Conservation (phyloP, 2,329 filamentous ascomycete species). For the Trichoderma aggressivum region DNA sequence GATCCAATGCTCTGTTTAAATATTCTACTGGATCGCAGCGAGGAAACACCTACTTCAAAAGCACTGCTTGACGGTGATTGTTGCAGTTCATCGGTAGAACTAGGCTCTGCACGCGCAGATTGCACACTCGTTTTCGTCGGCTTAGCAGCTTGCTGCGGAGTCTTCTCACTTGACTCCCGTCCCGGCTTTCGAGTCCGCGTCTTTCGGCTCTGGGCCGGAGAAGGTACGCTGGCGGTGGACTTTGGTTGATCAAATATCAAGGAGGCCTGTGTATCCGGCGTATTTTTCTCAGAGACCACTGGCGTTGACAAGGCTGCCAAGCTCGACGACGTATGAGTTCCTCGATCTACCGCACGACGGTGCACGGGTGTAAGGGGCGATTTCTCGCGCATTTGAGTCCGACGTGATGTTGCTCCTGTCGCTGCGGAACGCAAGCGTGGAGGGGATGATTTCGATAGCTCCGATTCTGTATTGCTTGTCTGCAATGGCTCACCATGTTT, state of each 20-base stretch:
- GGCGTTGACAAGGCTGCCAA: slow-evolving; percentile 44
- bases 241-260: slow-evolving; percentile 23
- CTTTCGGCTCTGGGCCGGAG: slow-evolving; percentile 24
- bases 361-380: slow-evolving; percentile 26
- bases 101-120: slow-evolving; percentile 34
- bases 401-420: background rate
- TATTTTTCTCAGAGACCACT: slow-evolving; percentile 34
- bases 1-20: slow-evolving; percentile 29
- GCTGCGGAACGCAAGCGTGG: background rate
- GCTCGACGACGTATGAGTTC: slow-evolving; percentile 33
- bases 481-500: background rate
- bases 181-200: slow-evolving; percentile 22
- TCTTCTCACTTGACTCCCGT: slow-evolving; percentile 26
- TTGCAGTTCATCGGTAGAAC: slow-evolving; percentile 49
- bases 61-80: slow-evolving; percentile 37
- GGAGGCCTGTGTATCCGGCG: slow-evolving; percentile 36
- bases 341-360: slow-evolving; percentile 17
- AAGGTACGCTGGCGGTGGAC: slow-evolving; percentile 26
- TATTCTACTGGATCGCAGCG: slow-evolving; percentile 27
- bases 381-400: slow-evolving; percentile 20
- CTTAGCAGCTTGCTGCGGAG: slow-evolving; percentile 28
- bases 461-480: background rate
- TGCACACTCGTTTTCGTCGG: slow-evolving; percentile 25
- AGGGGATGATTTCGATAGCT: background rate
- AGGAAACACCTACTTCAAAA: slow-evolving; percentile 38